Evolutionary conservation across 257 asterid species (phyloP), one percentile per base, ranked within the genome.

Genomic region (Plantago elongata): DNA sequence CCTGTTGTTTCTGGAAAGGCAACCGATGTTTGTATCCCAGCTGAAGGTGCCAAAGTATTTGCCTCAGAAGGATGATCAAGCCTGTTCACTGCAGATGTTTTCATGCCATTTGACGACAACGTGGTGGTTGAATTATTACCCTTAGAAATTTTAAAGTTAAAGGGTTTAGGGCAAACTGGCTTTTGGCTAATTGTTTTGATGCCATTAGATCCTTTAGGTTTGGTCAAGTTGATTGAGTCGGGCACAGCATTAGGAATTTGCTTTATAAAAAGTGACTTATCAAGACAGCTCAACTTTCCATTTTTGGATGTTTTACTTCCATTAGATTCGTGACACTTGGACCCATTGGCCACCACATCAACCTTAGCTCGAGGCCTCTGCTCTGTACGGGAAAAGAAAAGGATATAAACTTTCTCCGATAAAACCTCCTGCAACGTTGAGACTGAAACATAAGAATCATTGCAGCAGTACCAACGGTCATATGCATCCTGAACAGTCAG

Each of bases 401-500:
- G 97, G 50, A 93, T 81, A 74, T 93, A 89, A 71, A 72, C 97
- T 78, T 85, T 93, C 75, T 89, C 97, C 13, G 97, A 85, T 75
- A 93, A 76, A 75, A 87, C 99, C 75, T 93, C 94, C 70, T 87
- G 82, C 78, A 87, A 65, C 66, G 79, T 76, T 57, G 97, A 81
- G 59, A 71, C 80, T 7, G 94, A 78, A 60, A 89, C 97, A 68
- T 64, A 82, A 40, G 97, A 78, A 72, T 93, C 99, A 58, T 93
- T 85, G 83, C 99, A 93, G 87, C 97, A 81, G 76, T 79, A 89
- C 97, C 99, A 93, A 68, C 85, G 86, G 63, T 89, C 95, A 66
- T 74, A 61, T 12, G 95, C 91, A 82, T 93, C 95, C 97, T 93
- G 87, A 62, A 78, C 45, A 68, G 55, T 52, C 17, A 62, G 27